Evolutionary conservation across 176 grass and related monocot genomes (phyloP).

Genomic region (Cenchrus fungigraminus): DNA sequence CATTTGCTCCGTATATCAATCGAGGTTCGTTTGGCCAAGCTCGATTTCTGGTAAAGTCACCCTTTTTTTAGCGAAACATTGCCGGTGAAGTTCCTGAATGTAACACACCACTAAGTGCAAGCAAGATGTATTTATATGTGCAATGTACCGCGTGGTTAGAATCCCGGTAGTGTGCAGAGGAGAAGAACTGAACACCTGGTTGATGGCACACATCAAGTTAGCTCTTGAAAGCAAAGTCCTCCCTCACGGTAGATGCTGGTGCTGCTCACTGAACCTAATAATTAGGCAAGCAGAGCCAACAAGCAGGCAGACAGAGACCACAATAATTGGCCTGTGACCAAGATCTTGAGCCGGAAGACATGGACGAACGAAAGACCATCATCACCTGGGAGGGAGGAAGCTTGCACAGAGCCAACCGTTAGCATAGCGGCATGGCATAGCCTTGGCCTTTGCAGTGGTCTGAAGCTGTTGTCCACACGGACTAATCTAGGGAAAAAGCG

Average conservation of each 20-base stretch:
- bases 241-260: no score
- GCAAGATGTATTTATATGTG: background rate
- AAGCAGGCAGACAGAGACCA: no score
- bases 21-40: background rate
- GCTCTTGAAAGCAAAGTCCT: no score
- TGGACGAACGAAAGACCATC: background rate
- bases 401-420: background rate
- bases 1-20: background rate
- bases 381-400: background rate
- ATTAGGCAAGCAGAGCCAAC: no score
- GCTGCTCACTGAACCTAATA: no score
- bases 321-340: background rate
- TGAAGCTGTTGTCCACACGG: conserved; percentile 46
- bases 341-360: conserved; percentile 8
- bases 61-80: background rate
- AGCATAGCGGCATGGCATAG: background rate
- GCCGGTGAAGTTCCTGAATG: background rate
- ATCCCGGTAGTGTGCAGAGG: background rate
- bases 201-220: no score
- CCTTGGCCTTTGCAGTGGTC: background rate
- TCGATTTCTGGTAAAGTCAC: background rate
- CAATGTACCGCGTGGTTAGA: background rate
- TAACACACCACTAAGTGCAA: background rate
- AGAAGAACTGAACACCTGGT: no score
- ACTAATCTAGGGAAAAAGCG: conserved; percentile 16